Conservation (phyloP, 2,329 filamentous ascomycete species). For the Rachicladosporium sp. region DNA sequence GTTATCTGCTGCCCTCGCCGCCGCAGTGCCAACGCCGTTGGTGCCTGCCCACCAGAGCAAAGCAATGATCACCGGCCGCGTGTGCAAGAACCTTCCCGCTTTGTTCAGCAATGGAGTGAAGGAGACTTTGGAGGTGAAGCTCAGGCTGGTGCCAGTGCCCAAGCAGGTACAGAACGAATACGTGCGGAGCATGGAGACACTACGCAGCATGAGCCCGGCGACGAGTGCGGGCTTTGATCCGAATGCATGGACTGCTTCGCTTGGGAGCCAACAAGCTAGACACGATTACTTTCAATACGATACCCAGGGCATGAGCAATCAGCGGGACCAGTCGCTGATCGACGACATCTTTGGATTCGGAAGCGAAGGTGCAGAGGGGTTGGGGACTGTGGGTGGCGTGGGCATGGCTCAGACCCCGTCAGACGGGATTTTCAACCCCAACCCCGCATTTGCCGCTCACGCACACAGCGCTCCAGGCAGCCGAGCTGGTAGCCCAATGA, state of each 20-base stretch:
- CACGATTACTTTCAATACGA: constrained; percentile 18
- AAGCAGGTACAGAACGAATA: constrained; percentile 51
- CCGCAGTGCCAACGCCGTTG: constrained; percentile 30
- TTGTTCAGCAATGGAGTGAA: constrained; percentile 72
- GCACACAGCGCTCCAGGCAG: constrained; percentile 27
- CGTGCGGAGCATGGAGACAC: constrained; percentile 47
- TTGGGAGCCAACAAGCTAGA: constrained; percentile 33
- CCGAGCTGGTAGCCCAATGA: constrained; percentile 33
- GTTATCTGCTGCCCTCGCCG: constrained; percentile 68
- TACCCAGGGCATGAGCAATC: constrained; percentile 9
- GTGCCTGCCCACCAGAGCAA: constrained; percentile 47
- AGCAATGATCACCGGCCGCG: constrained; percentile 72
- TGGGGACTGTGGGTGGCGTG: constrained; percentile 14
- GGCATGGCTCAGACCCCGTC: constrained; percentile 21
- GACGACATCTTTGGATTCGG: constrained; percentile 22
- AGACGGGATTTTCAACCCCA: constrained; percentile 16
- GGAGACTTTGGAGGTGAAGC: constrained; percentile 85
- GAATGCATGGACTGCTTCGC: constrained; percentile 65
- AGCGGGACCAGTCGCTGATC: constrained; percentile 12
- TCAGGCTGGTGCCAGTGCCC: constrained; percentile 70
- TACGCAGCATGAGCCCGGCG: constrained; percentile 45
- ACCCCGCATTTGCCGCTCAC: constrained; percentile 22
- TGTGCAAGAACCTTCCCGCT: constrained; percentile 74
- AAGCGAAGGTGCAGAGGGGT: constrained; percentile 11
- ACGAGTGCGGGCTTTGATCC: constrained; percentile 53